phyloP scores from a whole-genome alignment of 257 asterid species.

The Euphrasia confusa region DNA sequence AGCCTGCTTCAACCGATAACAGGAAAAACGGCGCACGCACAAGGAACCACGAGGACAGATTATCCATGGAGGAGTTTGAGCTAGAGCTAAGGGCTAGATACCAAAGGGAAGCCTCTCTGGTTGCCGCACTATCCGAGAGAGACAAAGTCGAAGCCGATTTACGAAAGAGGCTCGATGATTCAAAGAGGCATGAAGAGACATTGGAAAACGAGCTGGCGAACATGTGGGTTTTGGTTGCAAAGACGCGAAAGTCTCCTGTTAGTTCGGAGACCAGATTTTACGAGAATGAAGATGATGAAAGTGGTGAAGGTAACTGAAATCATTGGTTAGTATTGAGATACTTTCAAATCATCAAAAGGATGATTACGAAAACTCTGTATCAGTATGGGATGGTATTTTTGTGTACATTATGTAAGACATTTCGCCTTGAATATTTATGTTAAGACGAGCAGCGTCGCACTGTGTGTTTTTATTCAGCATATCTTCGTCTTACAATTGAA shows the following conservation, averaged over 20 bases:
- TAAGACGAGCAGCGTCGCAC: neutral
- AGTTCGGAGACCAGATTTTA: constrained; percentile 18
- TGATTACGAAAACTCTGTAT: neutral
- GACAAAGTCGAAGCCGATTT: constrained; percentile 67
- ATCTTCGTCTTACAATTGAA: too few species aligned
- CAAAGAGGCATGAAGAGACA: constrained; percentile 57
- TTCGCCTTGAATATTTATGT: too few species aligned
- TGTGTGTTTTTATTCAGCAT: neutral
- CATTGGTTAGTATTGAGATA: neutral
- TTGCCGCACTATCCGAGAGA: constrained; percentile 72
- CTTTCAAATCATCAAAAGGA: neutral
- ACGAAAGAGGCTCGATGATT: constrained; percentile 60
- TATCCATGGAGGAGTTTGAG: constrained; percentile 60
- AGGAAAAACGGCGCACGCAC: constrained; percentile 36
- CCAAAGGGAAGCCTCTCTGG: constrained; percentile 78
- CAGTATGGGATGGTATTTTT: too few species aligned
- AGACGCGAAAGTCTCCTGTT: constrained; percentile 37
- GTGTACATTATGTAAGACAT: too few species aligned
- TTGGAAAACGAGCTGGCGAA: constrained; percentile 63
- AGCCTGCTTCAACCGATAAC: constrained; percentile 29
- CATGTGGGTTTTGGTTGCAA: constrained; percentile 59
- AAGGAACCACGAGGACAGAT: constrained; percentile 38
- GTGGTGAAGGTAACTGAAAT: constrained; percentile 26
- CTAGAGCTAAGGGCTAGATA: constrained; percentile 55
- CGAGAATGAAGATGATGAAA: constrained; percentile 27